These are phyloP conservation scores for Paracorniculantispora psalliotae DNA, from an alignment of 2,329 filamentous ascomycete species.

Conservation along the genomic window DNA sequence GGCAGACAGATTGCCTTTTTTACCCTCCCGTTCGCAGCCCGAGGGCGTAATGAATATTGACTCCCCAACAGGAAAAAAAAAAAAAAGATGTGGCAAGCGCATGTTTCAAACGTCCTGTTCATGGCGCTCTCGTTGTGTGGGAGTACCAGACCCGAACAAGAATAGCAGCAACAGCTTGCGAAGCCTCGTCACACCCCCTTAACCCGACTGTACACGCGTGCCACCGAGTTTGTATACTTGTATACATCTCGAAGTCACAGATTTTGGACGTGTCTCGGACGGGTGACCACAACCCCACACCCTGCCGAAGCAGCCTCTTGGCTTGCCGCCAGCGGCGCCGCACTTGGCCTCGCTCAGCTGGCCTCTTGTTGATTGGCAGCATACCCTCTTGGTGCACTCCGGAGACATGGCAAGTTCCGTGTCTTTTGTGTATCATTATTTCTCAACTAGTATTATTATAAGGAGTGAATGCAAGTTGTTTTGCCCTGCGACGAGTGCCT, in stretches of 20 bases:
- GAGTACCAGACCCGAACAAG: neutral
- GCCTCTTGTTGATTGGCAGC: neutral
- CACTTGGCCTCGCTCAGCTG: neutral
- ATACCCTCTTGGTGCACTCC: neutral
- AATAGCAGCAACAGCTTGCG: neutral
- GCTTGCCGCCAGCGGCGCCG: conserved; percentile 6
- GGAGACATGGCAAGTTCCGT: neutral
- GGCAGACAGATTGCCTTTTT: neutral
- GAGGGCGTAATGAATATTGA: neutral
- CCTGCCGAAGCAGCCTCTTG: neutral
- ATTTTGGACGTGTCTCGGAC: neutral
- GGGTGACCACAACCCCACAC: conserved; percentile 8
- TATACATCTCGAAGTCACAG: neutral
- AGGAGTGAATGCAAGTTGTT: neutral
- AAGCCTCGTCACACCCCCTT: conserved; percentile 1
- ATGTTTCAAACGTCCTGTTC: conserved; percentile 4
- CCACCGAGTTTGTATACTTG: neutral
- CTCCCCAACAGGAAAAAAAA: neutral
- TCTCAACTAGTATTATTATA: too few species aligned
- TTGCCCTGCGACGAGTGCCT: neutral
- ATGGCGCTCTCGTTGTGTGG: neutral
- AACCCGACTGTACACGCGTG: neutral
- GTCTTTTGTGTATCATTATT: neutral
- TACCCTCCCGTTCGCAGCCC: neutral
- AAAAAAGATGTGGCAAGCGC: neutral